Conservation (phyloP, 2,329 filamentous ascomycete genomes). For the Penicillium sp. region DNA sequence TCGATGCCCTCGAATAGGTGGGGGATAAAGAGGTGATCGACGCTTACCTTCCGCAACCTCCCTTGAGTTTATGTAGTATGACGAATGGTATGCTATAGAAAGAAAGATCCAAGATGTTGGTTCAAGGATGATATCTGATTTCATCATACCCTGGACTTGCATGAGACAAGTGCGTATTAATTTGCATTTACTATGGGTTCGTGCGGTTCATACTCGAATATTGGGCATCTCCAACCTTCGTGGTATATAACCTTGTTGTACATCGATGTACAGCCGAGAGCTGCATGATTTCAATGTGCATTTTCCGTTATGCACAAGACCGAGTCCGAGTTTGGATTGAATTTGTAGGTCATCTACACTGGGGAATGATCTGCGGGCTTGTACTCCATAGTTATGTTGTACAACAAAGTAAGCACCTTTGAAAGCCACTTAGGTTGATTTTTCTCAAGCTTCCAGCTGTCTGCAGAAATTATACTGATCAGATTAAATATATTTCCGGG, state of each 20-base stretch:
- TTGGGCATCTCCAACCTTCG: background rate
- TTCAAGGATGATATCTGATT: conserved; percentile 1
- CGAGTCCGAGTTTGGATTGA: conserved; percentile 5
- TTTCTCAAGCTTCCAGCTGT: conserved; percentile 2
- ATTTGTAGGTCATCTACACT: conserved; percentile 25
- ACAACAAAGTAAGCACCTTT: conserved; percentile 9
- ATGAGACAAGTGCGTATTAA: background rate
- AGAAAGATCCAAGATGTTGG: conserved; percentile 11
- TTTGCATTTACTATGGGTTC: background rate
- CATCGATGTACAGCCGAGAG: background rate
- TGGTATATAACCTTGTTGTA: background rate
- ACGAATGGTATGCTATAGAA: conserved; percentile 17
- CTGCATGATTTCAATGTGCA: conserved; percentile 12
- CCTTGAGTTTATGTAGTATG: background rate
- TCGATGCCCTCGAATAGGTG: background rate
- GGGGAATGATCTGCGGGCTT: conserved; percentile 17
- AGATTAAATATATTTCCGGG: background rate
- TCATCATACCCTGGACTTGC: background rate
- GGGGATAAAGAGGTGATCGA: background rate
- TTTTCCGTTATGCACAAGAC: conserved; percentile 5
- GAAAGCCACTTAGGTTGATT: background rate
- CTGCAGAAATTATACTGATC: background rate
- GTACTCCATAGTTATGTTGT: background rate
- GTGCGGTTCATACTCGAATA: background rate
- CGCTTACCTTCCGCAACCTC: background rate